Evolutionary conservation across 2,329 filamentous ascomycete genomes (phyloP).

Genomic region (Cordyceps cateniannulata): DNA sequence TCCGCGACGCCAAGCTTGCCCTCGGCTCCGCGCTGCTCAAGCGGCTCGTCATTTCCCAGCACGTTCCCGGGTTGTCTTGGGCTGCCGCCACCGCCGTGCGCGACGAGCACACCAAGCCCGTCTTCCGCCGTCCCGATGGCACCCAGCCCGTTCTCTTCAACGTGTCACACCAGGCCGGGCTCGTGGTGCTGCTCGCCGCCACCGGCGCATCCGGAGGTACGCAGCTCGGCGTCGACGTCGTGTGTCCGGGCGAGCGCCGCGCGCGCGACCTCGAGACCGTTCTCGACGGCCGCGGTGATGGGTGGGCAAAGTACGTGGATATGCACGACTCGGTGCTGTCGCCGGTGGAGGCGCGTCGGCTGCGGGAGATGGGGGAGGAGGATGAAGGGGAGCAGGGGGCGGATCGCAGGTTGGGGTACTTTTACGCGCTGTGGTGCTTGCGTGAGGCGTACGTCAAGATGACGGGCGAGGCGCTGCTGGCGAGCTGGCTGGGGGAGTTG

Average conservation of each 20-base stretch:
- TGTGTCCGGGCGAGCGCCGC: constrained; percentile 64
- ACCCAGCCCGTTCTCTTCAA: constrained; percentile 58
- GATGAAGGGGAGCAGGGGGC: constrained; percentile 30
- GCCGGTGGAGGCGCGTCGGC: constrained; percentile 51
- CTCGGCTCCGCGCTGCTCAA: constrained; percentile 69
- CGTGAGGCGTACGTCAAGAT: constrained; percentile 81
- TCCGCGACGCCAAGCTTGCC: constrained; percentile 68
- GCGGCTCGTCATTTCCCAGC: constrained; percentile 55
- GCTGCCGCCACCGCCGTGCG: constrained; percentile 48
- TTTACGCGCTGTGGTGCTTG: constrained; percentile 74
- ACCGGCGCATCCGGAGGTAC: constrained; percentile 24
- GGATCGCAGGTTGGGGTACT: constrained; percentile 50
- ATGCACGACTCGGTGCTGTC: constrained; percentile 67
- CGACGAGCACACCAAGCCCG: constrained; percentile 48
- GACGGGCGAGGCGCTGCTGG: constrained; percentile 70
- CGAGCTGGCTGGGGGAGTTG: constrained; percentile 63
- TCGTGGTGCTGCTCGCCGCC: constrained; percentile 61
- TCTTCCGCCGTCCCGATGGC: constrained; percentile 43
- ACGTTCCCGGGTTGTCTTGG: constrained; percentile 55
- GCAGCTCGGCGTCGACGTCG: constrained; percentile 67
- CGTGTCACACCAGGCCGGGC: constrained; percentile 69
- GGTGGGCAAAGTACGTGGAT: constrained; percentile 63
- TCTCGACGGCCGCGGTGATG: constrained; percentile 34
- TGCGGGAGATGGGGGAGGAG: constrained; percentile 41
- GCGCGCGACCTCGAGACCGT: constrained; percentile 55